Evolutionary conservation across 139 green algal species (phyloP).

Genomic region (Asterochloris sp.): DNA sequence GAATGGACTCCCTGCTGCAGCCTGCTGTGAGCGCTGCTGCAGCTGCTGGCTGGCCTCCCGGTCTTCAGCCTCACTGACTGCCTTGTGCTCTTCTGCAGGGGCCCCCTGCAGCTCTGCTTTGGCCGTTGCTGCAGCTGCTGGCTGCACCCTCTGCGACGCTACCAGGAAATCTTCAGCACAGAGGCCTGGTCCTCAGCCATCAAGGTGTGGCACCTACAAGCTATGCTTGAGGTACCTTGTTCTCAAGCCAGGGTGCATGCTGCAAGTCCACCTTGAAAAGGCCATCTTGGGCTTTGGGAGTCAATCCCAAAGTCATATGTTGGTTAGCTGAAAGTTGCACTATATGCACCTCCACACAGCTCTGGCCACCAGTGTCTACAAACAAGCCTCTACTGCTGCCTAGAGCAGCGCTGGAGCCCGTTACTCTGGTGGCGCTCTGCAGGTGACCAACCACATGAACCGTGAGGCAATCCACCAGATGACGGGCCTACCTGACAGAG

Average conservation of each 20-base stretch:
- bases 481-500: constrained; percentile 27
- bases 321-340: too few species aligned
- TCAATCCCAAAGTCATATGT: too few species aligned
- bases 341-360: too few species aligned
- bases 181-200: not conserved
- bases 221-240: too few species aligned
- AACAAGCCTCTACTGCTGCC: too few species aligned
- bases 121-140: constrained; percentile 35
- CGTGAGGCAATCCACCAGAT: constrained; percentile 50
- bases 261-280: too few species aligned
- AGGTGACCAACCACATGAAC: constrained; percentile 36
- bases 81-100: constrained; percentile 12
- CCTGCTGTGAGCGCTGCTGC: not conserved
- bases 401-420: too few species aligned
- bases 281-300: too few species aligned
- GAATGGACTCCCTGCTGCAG: too few species aligned
- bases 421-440: not conserved
- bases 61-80: not conserved
- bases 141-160: constrained; percentile 14
- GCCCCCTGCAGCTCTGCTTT: constrained; percentile 39
- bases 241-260: too few species aligned
- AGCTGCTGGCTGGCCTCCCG: not conserved
- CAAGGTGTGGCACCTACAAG: too few species aligned
- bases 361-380: too few species aligned
- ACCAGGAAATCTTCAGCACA: constrained; percentile 9